Percentiles rank a stretch among this genome's conserved stretches.
Evolutionary conservation across 1,284 basidiomycete species (phyloP).

Genomic region (Pyrrhoderma lamaoense): DNA sequence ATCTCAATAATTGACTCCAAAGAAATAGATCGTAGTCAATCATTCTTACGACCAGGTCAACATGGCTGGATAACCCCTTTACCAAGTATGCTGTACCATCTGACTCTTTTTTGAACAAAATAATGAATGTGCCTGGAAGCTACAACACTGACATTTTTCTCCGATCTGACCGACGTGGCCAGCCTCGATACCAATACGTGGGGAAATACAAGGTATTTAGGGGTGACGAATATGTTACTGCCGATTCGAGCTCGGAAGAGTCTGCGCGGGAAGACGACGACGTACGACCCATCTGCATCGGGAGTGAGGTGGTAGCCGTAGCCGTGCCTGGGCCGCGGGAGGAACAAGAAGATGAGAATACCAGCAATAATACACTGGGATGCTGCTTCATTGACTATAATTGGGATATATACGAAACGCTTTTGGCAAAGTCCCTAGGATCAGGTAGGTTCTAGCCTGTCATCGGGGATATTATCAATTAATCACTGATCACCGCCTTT

Average conservation of each 20-base stretch:
- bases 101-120: no score
- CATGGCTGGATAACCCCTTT: constrained; percentile 9
- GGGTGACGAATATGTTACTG: neutral
- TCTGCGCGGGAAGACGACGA: neutral
- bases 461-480: no score
- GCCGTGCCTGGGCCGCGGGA: no score
- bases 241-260: neutral
- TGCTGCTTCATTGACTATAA: no score
- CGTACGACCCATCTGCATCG: neutral
- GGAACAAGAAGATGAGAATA: neutral
- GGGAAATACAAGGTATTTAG: constrained; percentile 7
- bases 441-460: no score
- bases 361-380: neutral
- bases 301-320: no score
- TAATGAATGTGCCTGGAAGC: no score
- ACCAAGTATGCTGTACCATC: neutral
- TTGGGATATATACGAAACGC: no score
- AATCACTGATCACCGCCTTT: no score
- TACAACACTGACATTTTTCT: constrained; percentile 8
- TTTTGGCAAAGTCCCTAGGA: no score
- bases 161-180: neutral
- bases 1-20: constrained; percentile 3
- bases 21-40: neutral
- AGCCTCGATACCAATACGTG: constrained; percentile 6
- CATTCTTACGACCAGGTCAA: constrained; percentile 1